A percentile compares a stretch with the other conserved stretches of the same genome.
These are phyloP conservation scores for Flaveria ramosissima DNA, from an alignment of 129 eudicot genomes.

Conservation along the genomic window DNA sequence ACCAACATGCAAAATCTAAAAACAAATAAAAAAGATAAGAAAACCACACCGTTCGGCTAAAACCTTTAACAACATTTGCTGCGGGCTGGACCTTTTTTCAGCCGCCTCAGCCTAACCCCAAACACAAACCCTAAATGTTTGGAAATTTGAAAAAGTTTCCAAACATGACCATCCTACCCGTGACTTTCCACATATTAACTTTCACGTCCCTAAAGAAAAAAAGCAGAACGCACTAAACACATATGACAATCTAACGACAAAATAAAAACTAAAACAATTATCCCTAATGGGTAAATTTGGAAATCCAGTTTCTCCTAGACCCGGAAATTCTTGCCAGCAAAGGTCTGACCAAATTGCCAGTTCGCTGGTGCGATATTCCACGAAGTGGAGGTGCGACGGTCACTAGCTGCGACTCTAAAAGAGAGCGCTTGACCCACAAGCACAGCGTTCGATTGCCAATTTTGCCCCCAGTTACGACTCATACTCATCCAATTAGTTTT, in stretches of 20 bases:
- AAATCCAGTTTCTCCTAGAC: background rate
- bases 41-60: background rate
- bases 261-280: background rate
- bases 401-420: background rate
- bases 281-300: background rate
- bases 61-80: background rate
- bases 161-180: background rate
- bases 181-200: background rate
- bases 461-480: constrained; percentile 4
- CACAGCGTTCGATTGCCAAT: background rate
- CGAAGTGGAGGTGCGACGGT: background rate
- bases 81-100: background rate
- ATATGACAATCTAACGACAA: background rate
- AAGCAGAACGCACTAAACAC: background rate
- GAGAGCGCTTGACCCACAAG: background rate
- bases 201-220: background rate
- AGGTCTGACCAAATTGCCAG: background rate
- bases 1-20: background rate
- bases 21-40: background rate
- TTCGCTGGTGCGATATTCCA: background rate
- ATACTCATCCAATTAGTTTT: background rate
- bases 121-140: background rate
- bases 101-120: background rate
- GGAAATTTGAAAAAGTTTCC: background rate
- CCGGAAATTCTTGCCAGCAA: background rate